These are phyloP conservation scores for Clausena lansium DNA, from an alignment of 345 rosid genomes.

Conservation along the genomic window DNA sequence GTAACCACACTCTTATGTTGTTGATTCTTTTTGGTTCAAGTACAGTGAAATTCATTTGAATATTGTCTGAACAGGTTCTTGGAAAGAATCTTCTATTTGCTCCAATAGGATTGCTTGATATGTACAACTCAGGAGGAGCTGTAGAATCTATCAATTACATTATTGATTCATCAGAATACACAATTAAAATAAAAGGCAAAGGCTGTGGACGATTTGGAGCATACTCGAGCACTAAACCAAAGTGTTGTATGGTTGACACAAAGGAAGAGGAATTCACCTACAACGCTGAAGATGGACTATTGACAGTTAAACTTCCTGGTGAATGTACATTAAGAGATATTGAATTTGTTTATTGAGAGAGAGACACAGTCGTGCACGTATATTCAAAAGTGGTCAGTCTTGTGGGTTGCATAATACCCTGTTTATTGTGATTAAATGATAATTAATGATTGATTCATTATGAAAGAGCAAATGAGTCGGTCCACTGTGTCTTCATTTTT, in stretches of 20 bases:
- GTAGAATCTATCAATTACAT: conserved; percentile 37
- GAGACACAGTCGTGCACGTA: background rate
- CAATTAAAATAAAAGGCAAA: conserved; percentile 29
- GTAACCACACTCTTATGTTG: background rate
- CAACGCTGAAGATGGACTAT: conserved; percentile 39
- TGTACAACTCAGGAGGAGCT: conserved; percentile 70
- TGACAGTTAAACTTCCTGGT: conserved; percentile 40
- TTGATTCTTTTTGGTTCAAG: background rate
- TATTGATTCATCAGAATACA: conserved; percentile 17
- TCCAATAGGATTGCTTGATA: conserved; percentile 51
- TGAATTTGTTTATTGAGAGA: conserved; percentile 36
- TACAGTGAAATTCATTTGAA: background rate
- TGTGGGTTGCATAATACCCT: background rate
- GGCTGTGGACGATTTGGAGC: conserved; percentile 60
- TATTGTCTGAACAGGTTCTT: conserved; percentile 30
- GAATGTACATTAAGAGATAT: conserved; percentile 29
- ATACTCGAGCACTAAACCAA: conserved; percentile 46
- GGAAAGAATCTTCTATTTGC: conserved; percentile 34
- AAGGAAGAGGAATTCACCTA: conserved; percentile 44
- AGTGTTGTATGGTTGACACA: conserved; percentile 46
- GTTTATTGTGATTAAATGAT: background rate
- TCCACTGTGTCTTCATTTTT: too few relatives aligned
- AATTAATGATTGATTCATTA: background rate
- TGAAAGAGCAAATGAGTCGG: background rate
- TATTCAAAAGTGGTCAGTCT: background rate